A percentile compares a stretch with the other conserved stretches of the same genome.
Evolutionary conservation across 352 stramenopile species (phyloP).

Genomic region (Pythium volutum): DNA sequence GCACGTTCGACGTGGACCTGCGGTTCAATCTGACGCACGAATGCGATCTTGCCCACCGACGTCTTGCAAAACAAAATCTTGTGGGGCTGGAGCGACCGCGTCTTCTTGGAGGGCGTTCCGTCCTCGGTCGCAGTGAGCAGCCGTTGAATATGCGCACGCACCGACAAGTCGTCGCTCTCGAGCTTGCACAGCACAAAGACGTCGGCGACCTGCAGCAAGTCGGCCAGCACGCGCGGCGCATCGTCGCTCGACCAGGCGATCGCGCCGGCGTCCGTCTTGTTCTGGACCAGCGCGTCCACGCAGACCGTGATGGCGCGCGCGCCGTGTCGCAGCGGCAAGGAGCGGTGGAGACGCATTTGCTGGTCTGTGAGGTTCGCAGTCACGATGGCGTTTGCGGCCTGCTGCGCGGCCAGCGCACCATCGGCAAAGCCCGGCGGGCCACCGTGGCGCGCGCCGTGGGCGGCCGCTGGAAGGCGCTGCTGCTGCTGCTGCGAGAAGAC

Average conservation of each 20-base stretch:
- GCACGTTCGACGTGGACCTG: slow-evolving; percentile 80
- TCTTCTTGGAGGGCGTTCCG: slow-evolving; percentile 24
- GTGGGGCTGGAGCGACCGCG: slow-evolving; percentile 48
- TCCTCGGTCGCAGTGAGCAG: slow-evolving; percentile 40
- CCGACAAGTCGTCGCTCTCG: slow-evolving; percentile 25
- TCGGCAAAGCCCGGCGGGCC: background rate
- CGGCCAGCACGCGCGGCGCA: slow-evolving; percentile 42
- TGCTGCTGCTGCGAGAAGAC: slow-evolving; percentile 59
- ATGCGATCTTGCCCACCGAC: slow-evolving; percentile 70
- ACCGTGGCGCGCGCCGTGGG: background rate
- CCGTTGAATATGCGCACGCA: slow-evolving; percentile 42
- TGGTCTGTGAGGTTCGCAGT: slow-evolving; percentile 43
- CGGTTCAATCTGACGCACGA: slow-evolving; percentile 86
- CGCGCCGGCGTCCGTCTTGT: slow-evolving; percentile 25
- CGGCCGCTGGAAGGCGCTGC: slow-evolving; percentile 20
- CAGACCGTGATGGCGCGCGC: slow-evolving; percentile 69
- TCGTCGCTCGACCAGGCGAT: slow-evolving; percentile 49
- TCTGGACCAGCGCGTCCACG: slow-evolving; percentile 40
- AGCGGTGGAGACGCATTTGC: slow-evolving; percentile 54
- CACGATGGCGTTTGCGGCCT: slow-evolving; percentile 29
- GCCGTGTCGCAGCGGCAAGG: slow-evolving; percentile 59
- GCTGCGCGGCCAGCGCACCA: slow-evolving; percentile 5
- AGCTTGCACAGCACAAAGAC: slow-evolving; percentile 67
- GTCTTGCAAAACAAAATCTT: slow-evolving; percentile 85
- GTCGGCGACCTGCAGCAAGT: slow-evolving; percentile 58